Conservation (phyloP, 148 eudicot genomes). For the Talinum fruticosum region DNA sequence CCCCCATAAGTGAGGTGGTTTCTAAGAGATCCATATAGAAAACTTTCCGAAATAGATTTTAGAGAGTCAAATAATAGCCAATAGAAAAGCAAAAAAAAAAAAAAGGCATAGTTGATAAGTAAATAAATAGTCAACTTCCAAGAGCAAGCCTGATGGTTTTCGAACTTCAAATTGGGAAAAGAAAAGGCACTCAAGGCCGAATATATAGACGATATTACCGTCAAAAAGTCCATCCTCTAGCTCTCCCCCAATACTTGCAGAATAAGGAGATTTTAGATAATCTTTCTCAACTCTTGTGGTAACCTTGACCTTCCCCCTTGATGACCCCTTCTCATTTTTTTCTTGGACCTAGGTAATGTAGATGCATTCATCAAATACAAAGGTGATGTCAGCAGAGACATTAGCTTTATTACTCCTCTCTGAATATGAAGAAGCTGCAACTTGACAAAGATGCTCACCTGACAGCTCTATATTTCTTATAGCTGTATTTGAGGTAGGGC, state of each 20-base stretch:
- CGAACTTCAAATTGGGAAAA: neutral
- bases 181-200: neutral
- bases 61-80: neutral
- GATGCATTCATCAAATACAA: slow-evolving; percentile 9
- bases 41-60: too few species aligned
- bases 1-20: neutral
- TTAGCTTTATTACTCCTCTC: neutral
- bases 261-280: slow-evolving; percentile 73
- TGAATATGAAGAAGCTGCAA: neutral
- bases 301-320: slow-evolving; percentile 42
- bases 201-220: slow-evolving; percentile 44
- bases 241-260: slow-evolving; percentile 91
- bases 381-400: neutral
- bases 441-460: slow-evolving; percentile 41
- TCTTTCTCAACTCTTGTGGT: slow-evolving; percentile 89
- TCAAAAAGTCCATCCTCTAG: slow-evolving; percentile 98
- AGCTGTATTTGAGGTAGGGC: slow-evolving; percentile 77
- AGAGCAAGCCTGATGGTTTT: neutral
- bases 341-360: slow-evolving; percentile 48
- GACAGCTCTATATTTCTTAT: slow-evolving; percentile 64
- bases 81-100: neutral
- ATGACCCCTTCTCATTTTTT: slow-evolving; percentile 52
- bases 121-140: neutral
- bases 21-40: too few species aligned
- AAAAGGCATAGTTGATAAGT: too few species aligned